Conservation (phyloP, 2,329 filamentous ascomycete species). For the Cercospora sesami region DNA sequence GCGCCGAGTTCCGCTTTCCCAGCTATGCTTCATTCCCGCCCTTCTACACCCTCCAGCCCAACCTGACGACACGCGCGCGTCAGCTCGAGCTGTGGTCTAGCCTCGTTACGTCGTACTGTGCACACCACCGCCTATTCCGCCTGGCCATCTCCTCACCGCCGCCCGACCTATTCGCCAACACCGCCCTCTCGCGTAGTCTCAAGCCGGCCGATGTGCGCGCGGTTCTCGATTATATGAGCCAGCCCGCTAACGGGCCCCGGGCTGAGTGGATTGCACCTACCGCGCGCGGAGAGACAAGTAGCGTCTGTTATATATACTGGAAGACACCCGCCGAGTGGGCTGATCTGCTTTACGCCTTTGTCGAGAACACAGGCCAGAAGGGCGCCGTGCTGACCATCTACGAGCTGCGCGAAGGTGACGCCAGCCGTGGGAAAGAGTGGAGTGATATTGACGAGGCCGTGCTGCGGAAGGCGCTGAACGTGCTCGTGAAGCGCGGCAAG, state of each 20-base stretch:
- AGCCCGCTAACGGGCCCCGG: slow-evolving; percentile 52
- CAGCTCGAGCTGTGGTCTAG: slow-evolving; percentile 84
- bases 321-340: slow-evolving; percentile 89
- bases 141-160: slow-evolving; percentile 64
- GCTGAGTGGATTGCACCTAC: slow-evolving; percentile 60
- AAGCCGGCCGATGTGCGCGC: slow-evolving; percentile 54
- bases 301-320: slow-evolving; percentile 78
- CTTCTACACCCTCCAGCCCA: slow-evolving; percentile 81
- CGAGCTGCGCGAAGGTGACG: slow-evolving; percentile 86
- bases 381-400: slow-evolving; percentile 88
- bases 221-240: slow-evolving; percentile 59
- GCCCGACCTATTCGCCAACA: slow-evolving; percentile 54
- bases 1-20: slow-evolving; percentile 43
- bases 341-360: slow-evolving; percentile 71
- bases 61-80: slow-evolving; percentile 69
- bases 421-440: slow-evolving; percentile 54
- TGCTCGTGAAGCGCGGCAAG: slow-evolving; percentile 85
- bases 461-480: slow-evolving; percentile 72
- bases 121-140: slow-evolving; percentile 72
- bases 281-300: slow-evolving; percentile 45
- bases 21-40: slow-evolving; percentile 71
- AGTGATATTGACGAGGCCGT: slow-evolving; percentile 71
- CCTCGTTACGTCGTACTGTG: slow-evolving; percentile 81
- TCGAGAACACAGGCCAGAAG: slow-evolving; percentile 83
- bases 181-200: slow-evolving; percentile 47